Evolutionary conservation across 768 basidiomycete species (phyloP).

Genomic region (Collybia nuda): DNA sequence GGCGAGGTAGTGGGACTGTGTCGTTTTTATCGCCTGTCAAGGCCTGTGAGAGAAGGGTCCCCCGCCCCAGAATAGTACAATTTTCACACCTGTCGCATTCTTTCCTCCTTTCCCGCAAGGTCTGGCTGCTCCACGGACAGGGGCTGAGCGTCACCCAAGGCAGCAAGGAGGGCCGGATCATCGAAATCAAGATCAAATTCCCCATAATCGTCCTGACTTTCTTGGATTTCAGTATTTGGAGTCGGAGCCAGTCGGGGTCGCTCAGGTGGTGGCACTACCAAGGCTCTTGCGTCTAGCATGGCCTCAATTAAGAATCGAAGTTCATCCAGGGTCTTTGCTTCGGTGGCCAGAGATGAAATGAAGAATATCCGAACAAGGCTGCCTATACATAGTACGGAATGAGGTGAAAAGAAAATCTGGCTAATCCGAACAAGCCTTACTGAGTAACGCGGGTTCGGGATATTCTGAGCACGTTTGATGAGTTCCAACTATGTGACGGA

Average conservation of each 20-base stretch:
- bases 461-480: slow-evolving; percentile 38
- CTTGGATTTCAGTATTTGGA: slow-evolving; percentile 45
- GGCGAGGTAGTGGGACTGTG: slow-evolving; percentile 23
- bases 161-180: slow-evolving; percentile 58
- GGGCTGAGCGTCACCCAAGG: slow-evolving; percentile 39
- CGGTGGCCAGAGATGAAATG: slow-evolving; percentile 26
- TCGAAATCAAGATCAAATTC: slow-evolving; percentile 49
- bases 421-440: slow-evolving; percentile 11
- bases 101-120: slow-evolving; percentile 42
- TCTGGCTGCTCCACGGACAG: slow-evolving; percentile 21
- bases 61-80: not conserved
- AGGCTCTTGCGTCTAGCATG: slow-evolving; percentile 58
- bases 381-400: not conserved
- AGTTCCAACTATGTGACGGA: slow-evolving; percentile 50
- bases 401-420: not conserved
- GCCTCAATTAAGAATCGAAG: slow-evolving; percentile 51
- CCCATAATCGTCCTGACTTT: slow-evolving; percentile 80
- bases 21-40: slow-evolving; percentile 13
- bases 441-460: slow-evolving; percentile 56
- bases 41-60: not conserved
- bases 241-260: slow-evolving; percentile 25
- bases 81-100: slow-evolving; percentile 46
- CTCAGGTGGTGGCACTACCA: slow-evolving; percentile 44
- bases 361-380: not conserved
- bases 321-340: slow-evolving; percentile 52